These are phyloP conservation scores for Toxoplasma gondii DNA, from an alignment of 169 alveolate genomes.

Conservation along the genomic window DNA sequence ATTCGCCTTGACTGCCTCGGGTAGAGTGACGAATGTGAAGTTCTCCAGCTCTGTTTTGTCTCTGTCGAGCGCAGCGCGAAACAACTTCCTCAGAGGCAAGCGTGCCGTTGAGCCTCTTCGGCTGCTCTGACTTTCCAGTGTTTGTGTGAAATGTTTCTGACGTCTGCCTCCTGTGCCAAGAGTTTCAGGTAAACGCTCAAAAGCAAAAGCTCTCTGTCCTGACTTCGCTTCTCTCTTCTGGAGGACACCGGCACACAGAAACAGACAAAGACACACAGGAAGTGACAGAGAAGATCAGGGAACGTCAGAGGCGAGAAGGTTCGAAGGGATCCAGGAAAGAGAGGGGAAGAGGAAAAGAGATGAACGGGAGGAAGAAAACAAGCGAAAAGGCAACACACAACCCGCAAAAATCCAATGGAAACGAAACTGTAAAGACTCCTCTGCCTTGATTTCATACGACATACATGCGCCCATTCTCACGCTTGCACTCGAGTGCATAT, in stretches of 20 bases:
- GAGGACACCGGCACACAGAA: neutral
- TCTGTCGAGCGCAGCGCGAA: neutral
- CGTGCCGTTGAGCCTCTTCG: neutral
- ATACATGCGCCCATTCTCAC: no score
- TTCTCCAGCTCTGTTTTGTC: neutral
- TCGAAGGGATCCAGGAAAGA: neutral
- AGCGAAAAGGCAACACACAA: neutral
- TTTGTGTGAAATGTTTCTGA: neutral
- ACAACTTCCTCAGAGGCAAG: neutral
- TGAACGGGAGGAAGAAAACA: neutral
- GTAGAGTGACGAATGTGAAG: neutral
- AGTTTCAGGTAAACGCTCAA: neutral
- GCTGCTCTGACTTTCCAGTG: constrained; percentile 20
- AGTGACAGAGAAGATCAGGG: neutral
- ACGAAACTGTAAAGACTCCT: no score
- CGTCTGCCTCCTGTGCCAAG: constrained; percentile 9
- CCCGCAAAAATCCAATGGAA: no score
- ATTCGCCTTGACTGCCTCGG: no score
- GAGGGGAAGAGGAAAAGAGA: neutral
- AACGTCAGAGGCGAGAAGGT: neutral
- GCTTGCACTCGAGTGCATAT: no score
- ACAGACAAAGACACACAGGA: neutral
- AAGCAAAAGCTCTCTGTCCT: constrained; percentile 11
- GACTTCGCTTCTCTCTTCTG: constrained; percentile 11
- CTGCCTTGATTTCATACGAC: no score